Conservation (phyloP, 2,329 filamentous ascomycete genomes). For the Fonsecaea multimorphosa region DNA sequence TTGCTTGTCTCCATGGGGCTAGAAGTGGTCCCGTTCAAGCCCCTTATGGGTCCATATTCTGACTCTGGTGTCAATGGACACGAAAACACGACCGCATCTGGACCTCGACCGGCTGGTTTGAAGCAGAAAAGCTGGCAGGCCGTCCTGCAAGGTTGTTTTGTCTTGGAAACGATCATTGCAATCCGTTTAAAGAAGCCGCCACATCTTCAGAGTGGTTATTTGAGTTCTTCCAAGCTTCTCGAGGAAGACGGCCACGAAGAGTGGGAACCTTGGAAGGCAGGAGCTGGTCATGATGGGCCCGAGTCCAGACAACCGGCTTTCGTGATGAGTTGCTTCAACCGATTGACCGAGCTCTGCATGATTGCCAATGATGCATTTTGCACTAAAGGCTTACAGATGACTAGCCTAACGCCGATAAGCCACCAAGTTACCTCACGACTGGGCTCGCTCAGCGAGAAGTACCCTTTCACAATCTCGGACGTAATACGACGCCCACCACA, state of each 20-base stretch:
- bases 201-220: constrained; percentile 50
- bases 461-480: constrained; percentile 22
- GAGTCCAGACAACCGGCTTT: constrained; percentile 49
- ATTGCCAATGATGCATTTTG: constrained; percentile 28
- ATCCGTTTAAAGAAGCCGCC: constrained; percentile 54
- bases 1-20: constrained; percentile 44
- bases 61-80: background rate
- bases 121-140: constrained; percentile 47
- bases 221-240: constrained; percentile 52
- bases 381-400: background rate
- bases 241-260: constrained; percentile 73
- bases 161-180: constrained; percentile 61
- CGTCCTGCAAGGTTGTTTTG: constrained; percentile 59
- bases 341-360: constrained; percentile 49
- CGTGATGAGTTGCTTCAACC: constrained; percentile 61
- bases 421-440: background rate
- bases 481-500: constrained; percentile 27
- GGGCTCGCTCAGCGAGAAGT: constrained; percentile 19
- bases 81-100: background rate
- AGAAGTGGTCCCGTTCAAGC: background rate
- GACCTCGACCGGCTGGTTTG: constrained; percentile 29
- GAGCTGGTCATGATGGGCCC: constrained; percentile 47
- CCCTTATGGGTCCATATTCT: background rate
- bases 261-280: constrained; percentile 72
- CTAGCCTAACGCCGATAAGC: background rate